Base-by-base conservation (phyloP, 2,329 filamentous ascomycete genomes). In the Colletotrichum melonis region DNA sequence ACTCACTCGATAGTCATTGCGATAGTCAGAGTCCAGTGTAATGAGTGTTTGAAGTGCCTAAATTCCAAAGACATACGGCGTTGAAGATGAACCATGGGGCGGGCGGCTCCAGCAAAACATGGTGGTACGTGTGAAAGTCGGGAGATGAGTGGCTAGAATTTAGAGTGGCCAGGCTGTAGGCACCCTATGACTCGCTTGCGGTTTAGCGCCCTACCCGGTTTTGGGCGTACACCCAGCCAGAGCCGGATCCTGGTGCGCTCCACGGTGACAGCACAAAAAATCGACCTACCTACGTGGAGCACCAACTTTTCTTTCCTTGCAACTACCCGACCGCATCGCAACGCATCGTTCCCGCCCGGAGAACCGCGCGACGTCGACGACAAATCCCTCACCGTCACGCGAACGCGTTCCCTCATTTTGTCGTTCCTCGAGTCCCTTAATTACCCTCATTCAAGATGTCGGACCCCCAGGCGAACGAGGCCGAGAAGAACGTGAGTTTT, bases 401-500 rank as follows among this genome's bases (percentile, higher is more conserved):
- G 70, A 73, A 30, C 54, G 67, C 70, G 67, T 70, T 69, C 55
- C 67, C 22, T 66, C 67, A 73, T 73, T 73, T 73, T 73, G 70
- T 63, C 49, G 46, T 65, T 35, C 49, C 55, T n/a, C 55, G 49
- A 70, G 46, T 66, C 55, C n/a, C 35, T 16, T 52, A n/a, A 46
- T 73, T 72, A 68, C 75, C 72, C 74, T 76, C 77, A 76, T 75
- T 83, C 90, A 95, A 87, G 80, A 97, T 97, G 95, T 95, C 93
- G 88, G 92, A 95, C 86, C 88, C 92, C 81, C 92, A 94, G 86
- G 91, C 91, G 84, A 95, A 93, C 87, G 97, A 98, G 86, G 96
- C 96, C 79, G 97, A 99, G 91, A 98, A 98, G 91, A 99, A 98
- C 86, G 90, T 91, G 81, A 85, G 88, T 86, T 56, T 14, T 69